A percentile compares a stretch with the other conserved stretches of the same genome.
Evolutionary conservation across 1,139 yeast genomes (phyloP).

Genomic region (Hemisphaericaspora xylofermentans): DNA sequence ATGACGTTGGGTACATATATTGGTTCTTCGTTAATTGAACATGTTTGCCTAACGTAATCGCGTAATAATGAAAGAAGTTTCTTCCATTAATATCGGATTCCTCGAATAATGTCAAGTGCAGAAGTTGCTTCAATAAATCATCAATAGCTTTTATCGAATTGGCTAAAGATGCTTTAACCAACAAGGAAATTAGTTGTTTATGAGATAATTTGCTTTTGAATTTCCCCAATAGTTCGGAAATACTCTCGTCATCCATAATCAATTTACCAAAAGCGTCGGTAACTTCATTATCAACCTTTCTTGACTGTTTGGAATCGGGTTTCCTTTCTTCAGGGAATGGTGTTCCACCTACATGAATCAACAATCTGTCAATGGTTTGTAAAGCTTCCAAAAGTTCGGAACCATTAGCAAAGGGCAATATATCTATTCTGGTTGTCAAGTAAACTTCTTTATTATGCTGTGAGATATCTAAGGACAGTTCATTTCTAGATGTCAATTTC

Average conservation of each 20-base stretch:
- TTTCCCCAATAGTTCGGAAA: slow-evolving; percentile 33
- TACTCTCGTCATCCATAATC: slow-evolving; percentile 44
- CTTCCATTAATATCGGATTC: slow-evolving; percentile 76
- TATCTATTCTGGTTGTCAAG: slow-evolving; percentile 66
- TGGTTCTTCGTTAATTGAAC: slow-evolving; percentile 28
- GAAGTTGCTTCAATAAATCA: slow-evolving; percentile 38
- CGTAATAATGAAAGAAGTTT: slow-evolving; percentile 80
- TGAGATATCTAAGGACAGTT: slow-evolving; percentile 32
- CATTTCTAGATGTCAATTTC: slow-evolving; percentile 42
- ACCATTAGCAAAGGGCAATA: slow-evolving; percentile 77
- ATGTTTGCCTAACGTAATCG: slow-evolving; percentile 69
- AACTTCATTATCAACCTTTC: slow-evolving; percentile 25
- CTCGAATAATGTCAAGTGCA: slow-evolving; percentile 43
- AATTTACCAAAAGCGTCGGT: slow-evolving; percentile 24
- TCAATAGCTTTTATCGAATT: slow-evolving; percentile 58
- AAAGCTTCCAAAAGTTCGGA: slow-evolving; percentile 55
- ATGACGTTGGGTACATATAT: not conserved
- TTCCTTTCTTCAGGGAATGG: slow-evolving; percentile 15
- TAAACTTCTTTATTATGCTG: slow-evolving; percentile 66
- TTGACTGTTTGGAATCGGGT: not conserved
- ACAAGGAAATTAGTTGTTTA: slow-evolving; percentile 50
- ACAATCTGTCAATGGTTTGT: slow-evolving; percentile 52
- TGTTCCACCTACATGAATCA: slow-evolving; percentile 33
- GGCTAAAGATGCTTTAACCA: slow-evolving; percentile 62
- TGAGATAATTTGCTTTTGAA: slow-evolving; percentile 25